Evolutionary conservation across 2,329 filamentous ascomycete species (phyloP).

Genomic region (Cytospora piceicola): DNA sequence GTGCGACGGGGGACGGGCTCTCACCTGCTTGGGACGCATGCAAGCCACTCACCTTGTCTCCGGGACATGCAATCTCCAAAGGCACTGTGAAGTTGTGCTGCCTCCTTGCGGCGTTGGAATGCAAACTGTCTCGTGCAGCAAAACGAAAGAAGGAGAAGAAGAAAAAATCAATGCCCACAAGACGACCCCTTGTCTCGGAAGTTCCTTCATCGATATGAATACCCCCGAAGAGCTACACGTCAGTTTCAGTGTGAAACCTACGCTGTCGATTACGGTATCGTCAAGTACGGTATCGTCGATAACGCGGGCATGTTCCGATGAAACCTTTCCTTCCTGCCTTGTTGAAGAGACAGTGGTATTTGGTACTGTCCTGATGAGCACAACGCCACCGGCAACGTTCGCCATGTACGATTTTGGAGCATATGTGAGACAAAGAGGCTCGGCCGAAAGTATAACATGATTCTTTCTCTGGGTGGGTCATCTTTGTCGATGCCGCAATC

Average conservation of each 20-base stretch:
- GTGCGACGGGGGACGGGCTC: constrained; percentile 21
- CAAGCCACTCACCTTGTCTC: constrained; percentile 16
- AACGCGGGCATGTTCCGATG: not conserved
- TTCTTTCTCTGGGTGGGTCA: not conserved
- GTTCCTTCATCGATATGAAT: constrained; percentile 1
- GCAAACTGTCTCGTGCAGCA: constrained; percentile 5
- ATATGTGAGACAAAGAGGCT: not conserved
- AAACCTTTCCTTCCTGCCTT: not conserved
- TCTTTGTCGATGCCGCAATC: not conserved
- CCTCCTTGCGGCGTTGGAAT: constrained; percentile 7
- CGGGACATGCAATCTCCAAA: constrained; percentile 5
- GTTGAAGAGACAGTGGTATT: not conserved
- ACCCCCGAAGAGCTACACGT: constrained; percentile 2
- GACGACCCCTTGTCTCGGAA: constrained; percentile 5
- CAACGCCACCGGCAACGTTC: not conserved
- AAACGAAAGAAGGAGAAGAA: not conserved
- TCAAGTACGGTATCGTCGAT: not conserved
- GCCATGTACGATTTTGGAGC: not conserved
- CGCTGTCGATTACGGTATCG: not conserved
- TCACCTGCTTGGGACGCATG: constrained; percentile 12
- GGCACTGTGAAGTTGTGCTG: constrained; percentile 13
- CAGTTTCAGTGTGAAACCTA: not conserved
- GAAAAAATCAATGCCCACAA: not conserved
- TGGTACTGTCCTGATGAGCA: not conserved
- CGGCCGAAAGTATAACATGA: constrained; percentile 1